Conservation (phyloP, 208 protist species). For the Lotmaria passim region DNA sequence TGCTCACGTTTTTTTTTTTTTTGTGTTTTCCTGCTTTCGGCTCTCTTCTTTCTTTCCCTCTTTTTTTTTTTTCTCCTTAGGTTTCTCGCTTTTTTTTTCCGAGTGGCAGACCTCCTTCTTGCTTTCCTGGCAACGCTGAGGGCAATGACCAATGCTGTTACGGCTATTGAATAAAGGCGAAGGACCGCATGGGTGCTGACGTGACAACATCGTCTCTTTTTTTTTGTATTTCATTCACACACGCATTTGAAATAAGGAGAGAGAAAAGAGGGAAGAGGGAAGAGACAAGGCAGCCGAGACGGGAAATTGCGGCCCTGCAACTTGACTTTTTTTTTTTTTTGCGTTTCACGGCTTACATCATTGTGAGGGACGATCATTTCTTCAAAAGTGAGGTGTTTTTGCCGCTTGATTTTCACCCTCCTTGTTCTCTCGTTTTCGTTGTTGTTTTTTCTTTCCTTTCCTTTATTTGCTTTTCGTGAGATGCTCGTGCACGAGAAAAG, state of each 20-base stretch:
- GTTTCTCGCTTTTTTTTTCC: too few species aligned
- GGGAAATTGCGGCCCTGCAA: background rate
- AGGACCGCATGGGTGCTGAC: too few species aligned
- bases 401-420: conserved; percentile 4
- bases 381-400: conserved; percentile 12
- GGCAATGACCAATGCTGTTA: too few species aligned
- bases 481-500: too few species aligned
- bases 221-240: too few species aligned
- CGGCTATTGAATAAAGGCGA: too few species aligned
- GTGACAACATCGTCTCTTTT: background rate
- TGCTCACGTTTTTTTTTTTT: background rate
- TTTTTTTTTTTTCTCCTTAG: background rate
- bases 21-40: too few species aligned
- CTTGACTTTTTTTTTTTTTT: background rate
- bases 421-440: conserved; percentile 11
- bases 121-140: too few species aligned
- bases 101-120: too few species aligned
- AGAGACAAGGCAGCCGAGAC: background rate
- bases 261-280: background rate
- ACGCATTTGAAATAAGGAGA: too few species aligned
- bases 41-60: background rate
- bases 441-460: conserved; percentile 12
- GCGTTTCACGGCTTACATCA: background rate
- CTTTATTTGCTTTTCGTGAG: too few species aligned
- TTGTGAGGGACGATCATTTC: background rate